These are phyloP conservation scores for Nakazawaea ernobii DNA, from an alignment of 805 yeast species.

Conservation along the genomic window DNA sequence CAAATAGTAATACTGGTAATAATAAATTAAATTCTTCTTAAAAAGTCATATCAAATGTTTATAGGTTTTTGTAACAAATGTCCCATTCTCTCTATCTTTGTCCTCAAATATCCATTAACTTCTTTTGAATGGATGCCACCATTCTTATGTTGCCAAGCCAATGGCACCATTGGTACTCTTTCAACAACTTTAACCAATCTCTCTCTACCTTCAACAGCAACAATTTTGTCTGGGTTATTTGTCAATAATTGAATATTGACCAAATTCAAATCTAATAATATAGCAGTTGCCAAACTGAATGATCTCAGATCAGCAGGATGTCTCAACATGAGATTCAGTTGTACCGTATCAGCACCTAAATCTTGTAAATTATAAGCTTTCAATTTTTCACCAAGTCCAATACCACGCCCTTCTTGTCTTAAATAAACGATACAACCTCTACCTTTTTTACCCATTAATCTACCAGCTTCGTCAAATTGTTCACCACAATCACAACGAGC, in stretches of 20 bases:
- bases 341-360: slow-evolving; percentile 97
- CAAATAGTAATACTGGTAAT: too few relatives aligned
- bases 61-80: slow-evolving; percentile 60
- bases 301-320: slow-evolving; percentile 99
- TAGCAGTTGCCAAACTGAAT: slow-evolving; percentile 90
- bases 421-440: slow-evolving; percentile 93
- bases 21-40: background rate
- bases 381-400: slow-evolving; percentile 95
- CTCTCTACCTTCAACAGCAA: slow-evolving; percentile 88
- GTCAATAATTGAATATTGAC: slow-evolving; percentile 72
- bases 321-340: slow-evolving; percentile 84
- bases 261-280: slow-evolving; percentile 76
- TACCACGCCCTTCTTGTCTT: slow-evolving; percentile 98
- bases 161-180: slow-evolving; percentile 95
- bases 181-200: slow-evolving; percentile 71
- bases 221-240: slow-evolving; percentile 93
- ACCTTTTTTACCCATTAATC: slow-evolving; percentile 81
- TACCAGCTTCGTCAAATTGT: slow-evolving; percentile 96
- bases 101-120: slow-evolving; percentile 87
- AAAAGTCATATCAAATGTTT: slow-evolving; percentile 6
- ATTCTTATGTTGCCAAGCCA: slow-evolving; percentile 69
- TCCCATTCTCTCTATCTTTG: slow-evolving; percentile 97
- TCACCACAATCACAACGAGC: slow-evolving; percentile 99
- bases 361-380: slow-evolving; percentile 97
- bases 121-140: slow-evolving; percentile 78